phyloP scores from a whole-genome alignment of 805 yeast species.

The Metschnikowia continentalis region DNA sequence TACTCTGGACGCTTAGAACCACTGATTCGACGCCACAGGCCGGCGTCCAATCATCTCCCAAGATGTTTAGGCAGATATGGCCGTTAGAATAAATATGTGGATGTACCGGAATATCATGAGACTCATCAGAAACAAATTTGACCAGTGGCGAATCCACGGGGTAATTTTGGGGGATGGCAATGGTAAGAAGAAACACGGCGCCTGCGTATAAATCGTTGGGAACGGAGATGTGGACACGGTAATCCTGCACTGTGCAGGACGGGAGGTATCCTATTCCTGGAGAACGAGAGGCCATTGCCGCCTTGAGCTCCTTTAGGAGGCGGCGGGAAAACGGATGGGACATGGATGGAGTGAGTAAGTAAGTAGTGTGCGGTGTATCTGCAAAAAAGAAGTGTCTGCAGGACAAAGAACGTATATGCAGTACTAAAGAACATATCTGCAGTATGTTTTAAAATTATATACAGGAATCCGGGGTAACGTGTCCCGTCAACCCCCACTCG shows the following conservation, averaged over 20 bases:
- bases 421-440: neutral
- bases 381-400: neutral
- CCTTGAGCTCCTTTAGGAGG: constrained; percentile 14
- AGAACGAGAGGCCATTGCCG: constrained; percentile 3
- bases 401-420: neutral
- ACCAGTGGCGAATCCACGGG: constrained; percentile 18
- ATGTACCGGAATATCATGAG: constrained; percentile 52
- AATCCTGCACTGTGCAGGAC: constrained; percentile 9
- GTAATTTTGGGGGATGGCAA: constrained; percentile 11
- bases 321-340: constrained; percentile 15
- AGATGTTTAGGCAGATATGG: constrained; percentile 66
- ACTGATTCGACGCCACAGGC: constrained; percentile 49
- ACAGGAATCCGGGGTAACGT: neutral
- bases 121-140: constrained; percentile 6
- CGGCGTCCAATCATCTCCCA: constrained; percentile 68
- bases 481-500: neutral
- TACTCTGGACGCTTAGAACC: constrained; percentile 58
- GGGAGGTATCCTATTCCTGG: constrained; percentile 12
- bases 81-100: constrained; percentile 77
- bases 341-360: constrained; percentile 1
- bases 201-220: constrained; percentile 12
- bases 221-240: constrained; percentile 7
- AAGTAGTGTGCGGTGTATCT: too few relatives aligned
- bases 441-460: neutral
- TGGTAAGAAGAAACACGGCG: constrained; percentile 7